Conservation (phyloP, 2,329 filamentous ascomycete genomes). For the Alternaria viburni region DNA sequence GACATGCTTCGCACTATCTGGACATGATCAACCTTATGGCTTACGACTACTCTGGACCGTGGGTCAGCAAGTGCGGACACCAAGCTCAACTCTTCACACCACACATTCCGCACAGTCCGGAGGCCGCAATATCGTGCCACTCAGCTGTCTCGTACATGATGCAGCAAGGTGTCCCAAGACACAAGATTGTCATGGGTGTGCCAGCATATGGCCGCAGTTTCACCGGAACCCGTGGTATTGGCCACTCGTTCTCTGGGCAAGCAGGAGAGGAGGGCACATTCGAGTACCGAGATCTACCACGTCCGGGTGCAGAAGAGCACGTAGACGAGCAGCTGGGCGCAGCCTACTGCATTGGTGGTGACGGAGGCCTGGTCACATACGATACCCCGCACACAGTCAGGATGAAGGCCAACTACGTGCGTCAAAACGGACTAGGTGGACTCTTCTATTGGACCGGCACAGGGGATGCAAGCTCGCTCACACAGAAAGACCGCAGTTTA, state of each 20-base stretch:
- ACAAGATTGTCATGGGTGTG: slow-evolving; percentile 77
- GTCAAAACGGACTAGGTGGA: slow-evolving; percentile 73
- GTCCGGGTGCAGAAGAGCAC: slow-evolving; percentile 66
- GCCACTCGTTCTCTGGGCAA: slow-evolving; percentile 62
- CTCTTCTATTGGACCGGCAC: slow-evolving; percentile 85
- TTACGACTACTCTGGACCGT: slow-evolving; percentile 79
- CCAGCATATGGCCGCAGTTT: slow-evolving; percentile 80
- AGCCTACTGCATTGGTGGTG: slow-evolving; percentile 73
- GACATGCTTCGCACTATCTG: slow-evolving; percentile 67
- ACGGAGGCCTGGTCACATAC: slow-evolving; percentile 80
- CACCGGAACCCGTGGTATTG: slow-evolving; percentile 67
- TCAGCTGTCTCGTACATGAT: slow-evolving; percentile 70
- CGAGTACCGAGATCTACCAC: slow-evolving; percentile 74
- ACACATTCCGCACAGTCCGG: slow-evolving; percentile 60
- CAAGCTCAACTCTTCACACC: slow-evolving; percentile 76
- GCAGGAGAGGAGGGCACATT: slow-evolving; percentile 72
- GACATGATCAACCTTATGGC: slow-evolving; percentile 81
- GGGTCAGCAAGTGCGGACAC: slow-evolving; percentile 72
- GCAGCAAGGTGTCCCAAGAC: slow-evolving; percentile 68
- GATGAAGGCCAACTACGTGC: slow-evolving; percentile 76
- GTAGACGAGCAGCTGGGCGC: slow-evolving; percentile 72
- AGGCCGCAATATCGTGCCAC: slow-evolving; percentile 65
- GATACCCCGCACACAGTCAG: slow-evolving; percentile 78
- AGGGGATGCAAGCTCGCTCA: slow-evolving; percentile 63
- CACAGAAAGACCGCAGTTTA: slow-evolving; percentile 59